Percentiles rank a stretch among this genome's conserved stretches.
Evolutionary conservation across 1,284 basidiomycete species (phyloP).

Genomic region (Pseudomicrostroma phylloplanum): DNA sequence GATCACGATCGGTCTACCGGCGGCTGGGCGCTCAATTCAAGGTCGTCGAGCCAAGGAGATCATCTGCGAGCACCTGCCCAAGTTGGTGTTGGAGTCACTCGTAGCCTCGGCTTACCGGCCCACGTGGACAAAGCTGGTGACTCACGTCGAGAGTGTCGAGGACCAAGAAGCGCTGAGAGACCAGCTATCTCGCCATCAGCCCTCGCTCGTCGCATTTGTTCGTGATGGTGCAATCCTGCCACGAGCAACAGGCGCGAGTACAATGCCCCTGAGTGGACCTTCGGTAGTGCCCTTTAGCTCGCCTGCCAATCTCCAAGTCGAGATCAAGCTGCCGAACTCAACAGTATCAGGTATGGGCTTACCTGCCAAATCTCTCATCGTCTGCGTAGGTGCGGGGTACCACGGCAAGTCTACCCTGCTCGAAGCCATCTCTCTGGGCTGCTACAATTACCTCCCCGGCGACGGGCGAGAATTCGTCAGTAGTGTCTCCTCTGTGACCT

Average conservation of each 20-base stretch:
- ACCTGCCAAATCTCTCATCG: slow-evolving; percentile 2
- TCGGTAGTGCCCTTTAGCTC: slow-evolving; percentile 13
- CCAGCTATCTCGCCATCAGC: slow-evolving; percentile 4
- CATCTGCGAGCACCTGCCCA: slow-evolving; percentile 14
- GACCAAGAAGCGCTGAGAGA: slow-evolving; percentile 15
- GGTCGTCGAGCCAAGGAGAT: slow-evolving; percentile 12
- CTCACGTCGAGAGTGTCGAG: slow-evolving; percentile 14
- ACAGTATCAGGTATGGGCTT: slow-evolving; percentile 15
- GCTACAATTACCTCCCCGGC: slow-evolving; percentile 16
- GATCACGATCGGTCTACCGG: slow-evolving; percentile 17
- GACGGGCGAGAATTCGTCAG: slow-evolving; percentile 22
- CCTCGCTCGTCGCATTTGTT: slow-evolving; percentile 16
- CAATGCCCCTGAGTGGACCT: slow-evolving; percentile 5
- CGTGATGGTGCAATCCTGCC: slow-evolving; percentile 16
- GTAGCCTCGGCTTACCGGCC: not conserved
- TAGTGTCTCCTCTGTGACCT: slow-evolving; percentile 2
- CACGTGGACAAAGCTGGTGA: not conserved
- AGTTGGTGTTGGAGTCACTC: slow-evolving; percentile 8
- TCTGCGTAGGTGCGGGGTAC: slow-evolving; percentile 18
- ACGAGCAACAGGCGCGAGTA: slow-evolving; percentile 14
- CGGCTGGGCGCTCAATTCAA: slow-evolving; percentile 17
- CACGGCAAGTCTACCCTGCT: slow-evolving; percentile 24
- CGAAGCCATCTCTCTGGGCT: slow-evolving; percentile 14
- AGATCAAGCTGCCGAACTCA: slow-evolving; percentile 12
- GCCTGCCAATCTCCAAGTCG: slow-evolving; percentile 9